Conservation (phyloP, 805 yeast species). For the Wickerhamiella sorbophila region DNA sequence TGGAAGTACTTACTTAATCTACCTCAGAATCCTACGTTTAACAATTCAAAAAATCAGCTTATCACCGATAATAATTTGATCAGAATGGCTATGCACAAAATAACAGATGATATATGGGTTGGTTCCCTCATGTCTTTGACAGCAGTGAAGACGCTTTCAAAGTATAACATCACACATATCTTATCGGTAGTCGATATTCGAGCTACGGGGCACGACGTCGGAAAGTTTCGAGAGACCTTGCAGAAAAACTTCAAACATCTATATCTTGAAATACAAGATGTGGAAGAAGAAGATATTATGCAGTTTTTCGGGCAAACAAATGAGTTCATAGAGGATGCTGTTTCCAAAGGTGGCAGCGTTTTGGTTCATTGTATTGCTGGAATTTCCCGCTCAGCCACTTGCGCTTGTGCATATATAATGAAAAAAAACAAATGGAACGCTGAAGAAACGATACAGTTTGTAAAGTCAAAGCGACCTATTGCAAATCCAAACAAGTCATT, state of each 20-base stretch:
- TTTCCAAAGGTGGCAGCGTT: constrained; percentile 21
- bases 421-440: constrained; percentile 42
- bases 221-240: constrained; percentile 5
- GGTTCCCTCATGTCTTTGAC: constrained; percentile 59
- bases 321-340: constrained; percentile 49
- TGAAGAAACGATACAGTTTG: constrained; percentile 57
- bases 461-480: constrained; percentile 45
- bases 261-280: constrained; percentile 53
- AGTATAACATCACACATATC: constrained; percentile 52
- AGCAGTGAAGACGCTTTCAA: constrained; percentile 36
- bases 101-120: constrained; percentile 67
- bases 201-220: constrained; percentile 6
- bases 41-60: no score
- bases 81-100: constrained; percentile 34
- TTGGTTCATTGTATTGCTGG: constrained; percentile 65
- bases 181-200: constrained; percentile 43
- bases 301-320: constrained; percentile 47
- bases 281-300: constrained; percentile 49
- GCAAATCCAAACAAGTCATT: constrained; percentile 67
- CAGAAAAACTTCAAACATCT: constrained; percentile 8
- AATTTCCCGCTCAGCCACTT: constrained; percentile 76
- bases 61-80: no score
- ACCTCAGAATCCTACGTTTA: no score
- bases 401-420: constrained; percentile 82
- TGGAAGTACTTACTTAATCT: no score